These are phyloP conservation scores for Phytophthora capsici DNA, from an alignment of 352 stramenopile species.

Conservation along the genomic window DNA sequence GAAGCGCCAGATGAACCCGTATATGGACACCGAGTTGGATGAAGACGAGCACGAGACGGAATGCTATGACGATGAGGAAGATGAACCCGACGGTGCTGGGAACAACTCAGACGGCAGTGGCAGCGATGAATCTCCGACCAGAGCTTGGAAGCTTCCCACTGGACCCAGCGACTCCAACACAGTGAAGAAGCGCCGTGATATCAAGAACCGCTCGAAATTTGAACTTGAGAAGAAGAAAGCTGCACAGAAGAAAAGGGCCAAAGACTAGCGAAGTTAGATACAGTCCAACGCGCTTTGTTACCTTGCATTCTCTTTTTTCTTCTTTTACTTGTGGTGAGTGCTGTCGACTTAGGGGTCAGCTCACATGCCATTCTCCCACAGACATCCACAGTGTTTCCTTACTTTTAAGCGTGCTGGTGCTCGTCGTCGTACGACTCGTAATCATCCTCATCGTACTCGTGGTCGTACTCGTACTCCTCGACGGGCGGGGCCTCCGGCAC, in stretches of 20 bases:
- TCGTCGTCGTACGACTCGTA: slow-evolving; percentile 79
- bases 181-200: slow-evolving; percentile 65
- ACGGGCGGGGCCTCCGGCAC: slow-evolving; percentile 86
- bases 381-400: not conserved
- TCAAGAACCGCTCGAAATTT: slow-evolving; percentile 66
- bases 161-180: slow-evolving; percentile 14
- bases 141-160: not conserved
- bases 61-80: slow-evolving; percentile 32
- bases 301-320: slow-evolving; percentile 27
- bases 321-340: slow-evolving; percentile 33
- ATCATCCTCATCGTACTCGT: slow-evolving; percentile 88
- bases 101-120: slow-evolving; percentile 13
- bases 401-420: slow-evolving; percentile 50
- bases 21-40: slow-evolving; percentile 44
- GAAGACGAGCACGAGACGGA: slow-evolving; percentile 41
- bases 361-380: too few species aligned
- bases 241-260: slow-evolving; percentile 58
- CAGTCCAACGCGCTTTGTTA: slow-evolving; percentile 16
- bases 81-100: slow-evolving; percentile 5
- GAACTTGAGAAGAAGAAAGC: slow-evolving; percentile 70
- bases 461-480: slow-evolving; percentile 85
- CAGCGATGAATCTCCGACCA: not conserved
- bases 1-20: slow-evolving; percentile 70
- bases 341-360: not conserved
- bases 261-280: slow-evolving; percentile 29